These are phyloP conservation scores for Pythium sukuiense DNA, from an alignment of 352 stramenopile genomes.

Conservation along the genomic window DNA sequence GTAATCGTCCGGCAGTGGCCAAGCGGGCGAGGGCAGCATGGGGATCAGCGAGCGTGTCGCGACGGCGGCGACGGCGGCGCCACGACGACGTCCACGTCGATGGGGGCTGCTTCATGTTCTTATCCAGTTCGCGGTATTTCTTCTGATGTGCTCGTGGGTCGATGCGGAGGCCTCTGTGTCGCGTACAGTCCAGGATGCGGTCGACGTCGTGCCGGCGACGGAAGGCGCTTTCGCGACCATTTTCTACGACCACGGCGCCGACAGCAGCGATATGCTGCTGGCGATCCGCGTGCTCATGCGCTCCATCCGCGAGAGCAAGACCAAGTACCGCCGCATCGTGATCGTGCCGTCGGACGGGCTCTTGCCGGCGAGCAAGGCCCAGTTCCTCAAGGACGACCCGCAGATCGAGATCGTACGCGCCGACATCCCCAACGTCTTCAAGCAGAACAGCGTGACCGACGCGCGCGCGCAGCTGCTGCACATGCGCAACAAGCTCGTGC, in stretches of 20 bases:
- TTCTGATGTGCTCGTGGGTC: conserved; percentile 12
- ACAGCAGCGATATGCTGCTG: conserved; percentile 62
- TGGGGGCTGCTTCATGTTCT: not conserved
- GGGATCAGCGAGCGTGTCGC: not conserved
- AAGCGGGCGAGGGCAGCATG: not conserved
- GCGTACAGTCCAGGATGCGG: not conserved
- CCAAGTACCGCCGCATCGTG: conserved; percentile 67
- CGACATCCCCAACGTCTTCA: conserved; percentile 71
- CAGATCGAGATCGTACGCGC: conserved; percentile 64
- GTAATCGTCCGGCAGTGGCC: not conserved
- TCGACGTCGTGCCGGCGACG: conserved; percentile 13
- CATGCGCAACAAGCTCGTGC: conserved; percentile 81
- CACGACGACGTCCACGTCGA: not conserved
- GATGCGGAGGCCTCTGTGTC: conserved; percentile 18
- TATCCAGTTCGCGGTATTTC: conserved; percentile 7
- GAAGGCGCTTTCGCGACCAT: conserved; percentile 68
- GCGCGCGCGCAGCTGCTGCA: conserved; percentile 71
- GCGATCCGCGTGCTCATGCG: conserved; percentile 69
- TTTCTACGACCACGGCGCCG: conserved; percentile 62
- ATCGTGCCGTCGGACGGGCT: conserved; percentile 72
- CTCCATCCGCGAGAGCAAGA: conserved; percentile 65
- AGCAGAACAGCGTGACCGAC: conserved; percentile 56
- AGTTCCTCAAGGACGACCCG: conserved; percentile 57
- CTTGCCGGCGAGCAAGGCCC: conserved; percentile 30
- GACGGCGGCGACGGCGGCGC: not conserved